Percentiles rank a stretch among this genome's conserved stretches.
Evolutionary conservation across 371 early-diverging fungal species (phyloP).

Genomic region (Rhizopus arrhizus): DNA sequence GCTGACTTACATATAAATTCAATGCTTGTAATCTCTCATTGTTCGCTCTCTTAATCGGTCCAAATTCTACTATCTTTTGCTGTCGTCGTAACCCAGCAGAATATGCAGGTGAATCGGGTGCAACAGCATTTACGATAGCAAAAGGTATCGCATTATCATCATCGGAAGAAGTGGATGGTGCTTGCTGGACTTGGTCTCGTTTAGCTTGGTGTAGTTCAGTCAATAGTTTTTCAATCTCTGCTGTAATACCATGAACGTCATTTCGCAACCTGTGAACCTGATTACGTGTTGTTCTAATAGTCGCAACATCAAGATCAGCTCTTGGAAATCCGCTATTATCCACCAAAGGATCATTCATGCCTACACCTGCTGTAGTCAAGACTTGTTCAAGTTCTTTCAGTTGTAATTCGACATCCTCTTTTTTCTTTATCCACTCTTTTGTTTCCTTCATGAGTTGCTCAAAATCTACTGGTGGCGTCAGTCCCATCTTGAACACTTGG

Average conservation of each 20-base stretch:
- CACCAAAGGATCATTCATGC: slow-evolving; percentile 73
- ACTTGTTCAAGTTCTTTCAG: slow-evolving; percentile 56
- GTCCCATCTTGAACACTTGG: slow-evolving; percentile 15
- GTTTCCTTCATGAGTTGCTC: slow-evolving; percentile 33
- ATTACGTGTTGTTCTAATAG: slow-evolving; percentile 59
- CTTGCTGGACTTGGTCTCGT: not conserved
- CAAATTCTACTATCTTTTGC: slow-evolving; percentile 71
- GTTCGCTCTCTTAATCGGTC: slow-evolving; percentile 51
- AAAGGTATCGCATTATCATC: slow-evolving; percentile 50
- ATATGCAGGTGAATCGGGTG: slow-evolving; percentile 79
- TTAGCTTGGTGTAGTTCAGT: slow-evolving; percentile 63
- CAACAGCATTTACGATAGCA: slow-evolving; percentile 80
- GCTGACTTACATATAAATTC: slow-evolving; percentile 53
- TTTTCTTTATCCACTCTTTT: slow-evolving; percentile 61
- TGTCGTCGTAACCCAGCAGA: slow-evolving; percentile 65
- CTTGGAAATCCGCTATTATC: slow-evolving; percentile 85
- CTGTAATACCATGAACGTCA: slow-evolving; percentile 73
- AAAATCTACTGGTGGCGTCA: slow-evolving; percentile 15
- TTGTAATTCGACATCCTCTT: slow-evolving; percentile 64
- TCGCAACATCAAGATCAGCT: slow-evolving; percentile 82
- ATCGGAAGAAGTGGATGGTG: no score
- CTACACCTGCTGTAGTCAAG: slow-evolving; percentile 65
- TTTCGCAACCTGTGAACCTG: slow-evolving; percentile 69
- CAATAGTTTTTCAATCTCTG: slow-evolving; percentile 68
- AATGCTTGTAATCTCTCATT: slow-evolving; percentile 55